Percentiles rank a stretch among this genome's conserved stretches.
These are phyloP conservation scores for Fraxinus latifolia DNA, from an alignment of 305 asterid species.

Conservation along the genomic window DNA sequence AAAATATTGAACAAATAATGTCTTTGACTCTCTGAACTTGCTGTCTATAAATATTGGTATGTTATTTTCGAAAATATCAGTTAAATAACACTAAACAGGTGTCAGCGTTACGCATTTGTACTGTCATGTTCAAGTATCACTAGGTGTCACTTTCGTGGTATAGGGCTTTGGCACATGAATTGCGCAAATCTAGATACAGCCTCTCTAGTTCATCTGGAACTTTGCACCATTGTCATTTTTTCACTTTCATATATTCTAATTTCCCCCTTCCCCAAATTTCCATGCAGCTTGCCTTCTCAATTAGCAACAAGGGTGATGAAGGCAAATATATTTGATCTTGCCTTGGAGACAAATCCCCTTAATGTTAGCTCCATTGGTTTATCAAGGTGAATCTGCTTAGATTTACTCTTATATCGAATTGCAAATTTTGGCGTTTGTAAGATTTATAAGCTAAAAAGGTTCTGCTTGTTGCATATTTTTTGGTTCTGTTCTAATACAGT, in stretches of 20 bases:
- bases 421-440: slow-evolving; percentile 6
- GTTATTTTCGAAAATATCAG: not conserved
- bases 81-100: not conserved
- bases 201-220: slow-evolving; percentile 2
- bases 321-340: slow-evolving; percentile 79
- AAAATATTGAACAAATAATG: slow-evolving; percentile 1
- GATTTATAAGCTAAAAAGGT: slow-evolving; percentile 2
- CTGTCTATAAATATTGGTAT: slow-evolving; percentile 18
- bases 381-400: slow-evolving; percentile 55
- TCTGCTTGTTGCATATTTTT: slow-evolving; percentile 12
- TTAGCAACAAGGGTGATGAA: slow-evolving; percentile 55
- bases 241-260: slow-evolving; percentile 14
- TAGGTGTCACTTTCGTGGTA: slow-evolving; percentile 9
- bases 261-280: slow-evolving; percentile 21
- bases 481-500: not conserved
- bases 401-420: slow-evolving; percentile 16
- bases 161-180: not conserved
- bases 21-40: slow-evolving; percentile 15
- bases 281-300: slow-evolving; percentile 79
- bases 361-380: slow-evolving; percentile 50
- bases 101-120: not conserved
- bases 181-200: slow-evolving; percentile 5
- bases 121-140: slow-evolving; percentile 12
- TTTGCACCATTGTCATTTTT: not conserved
- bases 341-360: slow-evolving; percentile 49